These are phyloP conservation scores for Ottelia alismoides DNA, from an alignment of 106 monocot genomes.

Conservation along the genomic window DNA sequence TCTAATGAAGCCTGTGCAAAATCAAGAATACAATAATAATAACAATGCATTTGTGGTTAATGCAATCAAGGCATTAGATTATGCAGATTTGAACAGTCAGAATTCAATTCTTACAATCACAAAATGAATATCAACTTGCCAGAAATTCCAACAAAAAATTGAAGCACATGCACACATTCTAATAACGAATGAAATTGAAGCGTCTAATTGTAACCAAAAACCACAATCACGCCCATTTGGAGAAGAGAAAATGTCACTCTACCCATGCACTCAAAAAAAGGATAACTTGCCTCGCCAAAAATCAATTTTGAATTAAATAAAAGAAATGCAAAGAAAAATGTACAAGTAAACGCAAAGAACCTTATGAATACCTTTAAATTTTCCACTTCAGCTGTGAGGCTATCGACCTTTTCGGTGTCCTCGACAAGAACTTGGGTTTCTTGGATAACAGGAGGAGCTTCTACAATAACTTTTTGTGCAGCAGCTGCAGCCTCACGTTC, in stretches of 20 bases:
- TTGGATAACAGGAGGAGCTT: slow-evolving; percentile 18
- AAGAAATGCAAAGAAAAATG: background rate
- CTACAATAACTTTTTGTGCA: slow-evolving; percentile 12
- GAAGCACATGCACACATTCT: too few species aligned
- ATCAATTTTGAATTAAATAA: background rate
- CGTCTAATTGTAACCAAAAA: too few species aligned
- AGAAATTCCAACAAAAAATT: too few species aligned
- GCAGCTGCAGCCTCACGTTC: slow-evolving; percentile 22
- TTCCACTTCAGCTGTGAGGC: slow-evolving; percentile 8
- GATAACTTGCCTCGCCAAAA: background rate
- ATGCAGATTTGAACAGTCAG: too few species aligned
- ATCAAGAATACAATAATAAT: background rate
- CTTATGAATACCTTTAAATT: slow-evolving; percentile 11
- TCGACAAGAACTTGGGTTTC: slow-evolving; percentile 22
- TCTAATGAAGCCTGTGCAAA: slow-evolving; percentile 44
- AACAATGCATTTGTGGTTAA: background rate
- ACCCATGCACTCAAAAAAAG: too few species aligned
- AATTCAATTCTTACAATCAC: too few species aligned
- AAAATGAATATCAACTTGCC: too few species aligned
- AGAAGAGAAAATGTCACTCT: too few species aligned
- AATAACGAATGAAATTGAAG: too few species aligned
- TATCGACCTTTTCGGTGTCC: slow-evolving; percentile 13
- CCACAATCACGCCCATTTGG: too few species aligned
- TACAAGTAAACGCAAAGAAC: too few species aligned
- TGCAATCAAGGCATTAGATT: background rate